phyloP scores from a whole-genome alignment of 768 basidiomycete species.

The Scleroderma bovista region DNA sequence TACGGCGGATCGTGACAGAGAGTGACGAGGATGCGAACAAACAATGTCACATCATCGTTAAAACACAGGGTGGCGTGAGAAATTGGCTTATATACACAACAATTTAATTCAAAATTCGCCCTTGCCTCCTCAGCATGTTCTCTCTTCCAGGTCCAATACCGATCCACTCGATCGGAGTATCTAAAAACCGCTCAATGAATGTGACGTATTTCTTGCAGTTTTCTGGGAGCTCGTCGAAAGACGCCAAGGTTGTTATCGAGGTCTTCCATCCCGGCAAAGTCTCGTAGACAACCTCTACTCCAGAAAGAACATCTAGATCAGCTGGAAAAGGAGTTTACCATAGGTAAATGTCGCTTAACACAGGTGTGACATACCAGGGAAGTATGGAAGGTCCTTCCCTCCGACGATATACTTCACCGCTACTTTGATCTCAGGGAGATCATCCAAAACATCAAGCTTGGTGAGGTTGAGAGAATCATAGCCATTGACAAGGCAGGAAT shows the following conservation, averaged over 20 bases:
- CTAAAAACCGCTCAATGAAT: slow-evolving; percentile 75
- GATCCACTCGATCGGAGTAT: slow-evolving; percentile 82
- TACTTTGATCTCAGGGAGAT: slow-evolving; percentile 81
- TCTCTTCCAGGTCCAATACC: slow-evolving; percentile 88
- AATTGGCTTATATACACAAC: background rate
- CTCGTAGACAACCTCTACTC: slow-evolving; percentile 80
- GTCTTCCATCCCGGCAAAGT: slow-evolving; percentile 90
- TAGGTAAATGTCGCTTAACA: background rate
- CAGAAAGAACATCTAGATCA: slow-evolving; percentile 74
- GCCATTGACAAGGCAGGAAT: slow-evolving; percentile 92
- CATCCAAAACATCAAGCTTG: slow-evolving; percentile 90
- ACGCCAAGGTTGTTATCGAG: slow-evolving; percentile 57
- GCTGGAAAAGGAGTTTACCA: slow-evolving; percentile 40
- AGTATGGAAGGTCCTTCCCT: slow-evolving; percentile 72
- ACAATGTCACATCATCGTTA: slow-evolving; percentile 14
- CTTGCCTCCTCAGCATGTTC: slow-evolving; percentile 52
- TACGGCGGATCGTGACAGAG: slow-evolving; percentile 29
- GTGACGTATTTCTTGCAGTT: slow-evolving; percentile 83
- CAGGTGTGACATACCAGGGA: slow-evolving; percentile 62
- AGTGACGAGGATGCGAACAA: slow-evolving; percentile 24
- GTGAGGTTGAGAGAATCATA: slow-evolving; percentile 93
- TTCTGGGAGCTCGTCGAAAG: slow-evolving; percentile 73
- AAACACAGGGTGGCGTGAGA: slow-evolving; percentile 20
- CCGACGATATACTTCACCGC: slow-evolving; percentile 75
- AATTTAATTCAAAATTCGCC: slow-evolving; percentile 14